Percentiles rank a stretch among this genome's conserved stretches.
Conservation (phyloP, 2,329 filamentous ascomycete species). For the Neopestalotiopsis sp. region DNA sequence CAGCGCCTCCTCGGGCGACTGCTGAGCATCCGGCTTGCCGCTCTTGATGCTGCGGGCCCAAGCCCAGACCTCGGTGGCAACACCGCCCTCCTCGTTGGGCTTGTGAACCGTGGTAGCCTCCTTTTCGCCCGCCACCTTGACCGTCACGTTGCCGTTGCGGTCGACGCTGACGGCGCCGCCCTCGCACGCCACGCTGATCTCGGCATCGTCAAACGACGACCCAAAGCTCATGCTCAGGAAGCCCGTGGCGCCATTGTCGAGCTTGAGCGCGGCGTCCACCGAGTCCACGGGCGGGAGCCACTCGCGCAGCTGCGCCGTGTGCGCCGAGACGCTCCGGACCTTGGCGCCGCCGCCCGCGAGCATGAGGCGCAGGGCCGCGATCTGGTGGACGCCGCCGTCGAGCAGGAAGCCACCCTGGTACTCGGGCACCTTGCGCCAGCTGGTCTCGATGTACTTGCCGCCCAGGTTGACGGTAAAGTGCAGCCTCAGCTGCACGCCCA, state of each 20-base stretch:
- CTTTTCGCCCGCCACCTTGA: conserved; percentile 23
- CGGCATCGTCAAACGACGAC: conserved; percentile 56
- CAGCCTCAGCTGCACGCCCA: conserved; percentile 54
- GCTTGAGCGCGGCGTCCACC: conserved; percentile 62
- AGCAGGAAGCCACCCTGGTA: conserved; percentile 80
- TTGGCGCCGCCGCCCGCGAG: conserved; percentile 51
- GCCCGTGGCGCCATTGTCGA: conserved; percentile 60
- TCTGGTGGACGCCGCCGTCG: conserved; percentile 77
- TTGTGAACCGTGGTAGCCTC: conserved; percentile 54
- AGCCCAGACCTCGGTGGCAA: conserved; percentile 64
- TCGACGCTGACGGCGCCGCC: conserved; percentile 58
- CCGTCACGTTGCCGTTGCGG: conserved; percentile 45
- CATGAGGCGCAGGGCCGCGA: conserved; percentile 67
- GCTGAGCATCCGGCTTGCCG: conserved; percentile 54
- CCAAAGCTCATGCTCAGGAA: conserved; percentile 64
- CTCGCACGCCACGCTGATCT: conserved; percentile 64
- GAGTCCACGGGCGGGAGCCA: conserved; percentile 72
- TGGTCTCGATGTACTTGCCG: conserved; percentile 56
- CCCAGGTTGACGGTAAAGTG: conserved; percentile 40
- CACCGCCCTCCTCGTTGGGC: conserved; percentile 47
- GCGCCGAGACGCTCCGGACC: conserved; percentile 56
- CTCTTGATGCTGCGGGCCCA: conserved; percentile 61
- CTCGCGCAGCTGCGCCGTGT: conserved; percentile 58
- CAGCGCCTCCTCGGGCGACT: conserved; percentile 63
- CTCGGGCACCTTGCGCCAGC: conserved; percentile 71